Evolutionary conservation across 108 stramenopile species (phyloP).

Genomic region (Fistulifera pelliculosa): DNA sequence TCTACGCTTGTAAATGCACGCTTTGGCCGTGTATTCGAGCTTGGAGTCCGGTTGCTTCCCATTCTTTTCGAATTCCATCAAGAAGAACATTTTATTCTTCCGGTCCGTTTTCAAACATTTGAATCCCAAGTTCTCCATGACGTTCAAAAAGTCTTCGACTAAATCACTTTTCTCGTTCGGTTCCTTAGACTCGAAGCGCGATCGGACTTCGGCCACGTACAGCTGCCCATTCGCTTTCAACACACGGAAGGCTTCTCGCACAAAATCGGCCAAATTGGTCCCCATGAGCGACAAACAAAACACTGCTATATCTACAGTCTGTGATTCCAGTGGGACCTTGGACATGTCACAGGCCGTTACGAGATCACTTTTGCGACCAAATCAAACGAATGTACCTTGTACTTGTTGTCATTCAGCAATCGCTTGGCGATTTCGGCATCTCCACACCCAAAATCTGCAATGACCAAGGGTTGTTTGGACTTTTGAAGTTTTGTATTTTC

Average conservation of each 20-base stretch:
- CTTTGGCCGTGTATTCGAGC: constrained; percentile 62
- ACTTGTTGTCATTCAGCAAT: constrained; percentile 20
- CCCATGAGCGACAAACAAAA: constrained; percentile 98
- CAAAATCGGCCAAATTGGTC: constrained; percentile 88
- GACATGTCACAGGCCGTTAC: constrained; percentile 97
- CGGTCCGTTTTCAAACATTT: constrained; percentile 50
- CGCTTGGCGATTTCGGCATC: constrained; percentile 89
- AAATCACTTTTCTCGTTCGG: constrained; percentile 25
- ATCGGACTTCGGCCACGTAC: constrained; percentile 93
- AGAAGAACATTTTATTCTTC: constrained; percentile 91
- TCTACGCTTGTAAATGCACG: constrained; percentile 84
- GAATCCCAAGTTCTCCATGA: constrained; percentile 72
- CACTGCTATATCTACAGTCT: constrained; percentile 86
- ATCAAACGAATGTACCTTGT: constrained; percentile 93
- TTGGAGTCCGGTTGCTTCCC: constrained; percentile 52
- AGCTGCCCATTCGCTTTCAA: constrained; percentile 72
- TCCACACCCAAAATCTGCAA: constrained; percentile 99
- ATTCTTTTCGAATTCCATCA: constrained; percentile 74
- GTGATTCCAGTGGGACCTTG: constrained; percentile 78
- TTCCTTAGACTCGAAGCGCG: constrained; percentile 76
- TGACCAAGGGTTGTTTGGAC: constrained; percentile 18
- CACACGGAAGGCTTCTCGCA: constrained; percentile 90
- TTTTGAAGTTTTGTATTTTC: constrained; percentile 30
- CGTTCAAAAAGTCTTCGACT: constrained; percentile 48
- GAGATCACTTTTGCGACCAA: constrained; percentile 78